Base-by-base conservation (phyloP, 75 land plant species). In the Sequoia sempervirens region DNA sequence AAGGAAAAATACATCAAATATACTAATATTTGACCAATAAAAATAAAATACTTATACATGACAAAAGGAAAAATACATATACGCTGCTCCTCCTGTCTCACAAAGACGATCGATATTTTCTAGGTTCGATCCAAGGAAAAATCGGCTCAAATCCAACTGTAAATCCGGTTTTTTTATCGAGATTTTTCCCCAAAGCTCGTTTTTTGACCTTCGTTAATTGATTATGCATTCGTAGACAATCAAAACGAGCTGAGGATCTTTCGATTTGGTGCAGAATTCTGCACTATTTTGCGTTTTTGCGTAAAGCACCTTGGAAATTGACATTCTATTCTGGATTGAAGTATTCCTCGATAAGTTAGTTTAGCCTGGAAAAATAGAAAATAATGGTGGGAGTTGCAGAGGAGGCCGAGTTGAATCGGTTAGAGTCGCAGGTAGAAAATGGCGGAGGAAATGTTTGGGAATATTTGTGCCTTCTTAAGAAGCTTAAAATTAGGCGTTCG, bases 401-500 rank as follows among this genome's bases (percentile, higher is more conserved):
- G 88, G 92, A 88, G 69, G 82, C 85, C 34, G 85, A 92, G 89
- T 82, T 96, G 45, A 86, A 89, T 50, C 81, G 85, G 84, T 83
- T 96, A 72, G 98, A 96, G 91, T 88, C 43, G 86, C 95, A 92
- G 90, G 95, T 93, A n/a, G 95, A 95, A 12, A 86, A 94, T 70
- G 94, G 97, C 17, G 97, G 95, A 54, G 96, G 94, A n/a, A 94
- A 93, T 15, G 91, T 86, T 9, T 95, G 91, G 92, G 93, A 93
- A 84, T 96, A 95, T 74, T 90, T 96, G 36, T 87, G 85, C 69
- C 87, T 96, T 23, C 84, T 95, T 46, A 85, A 92, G 40, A 95
- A 93, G 87, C 91, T 95, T 86, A 95, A 91, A 83, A 82, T 90
- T 52, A 89, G 98, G 32, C 91, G 98, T 1, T 91, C 98, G 36